A percentile compares a stretch with the other conserved stretches of the same genome.
Conservation (phyloP, 371 early-diverging fungal species). For the Mucor indicus region DNA sequence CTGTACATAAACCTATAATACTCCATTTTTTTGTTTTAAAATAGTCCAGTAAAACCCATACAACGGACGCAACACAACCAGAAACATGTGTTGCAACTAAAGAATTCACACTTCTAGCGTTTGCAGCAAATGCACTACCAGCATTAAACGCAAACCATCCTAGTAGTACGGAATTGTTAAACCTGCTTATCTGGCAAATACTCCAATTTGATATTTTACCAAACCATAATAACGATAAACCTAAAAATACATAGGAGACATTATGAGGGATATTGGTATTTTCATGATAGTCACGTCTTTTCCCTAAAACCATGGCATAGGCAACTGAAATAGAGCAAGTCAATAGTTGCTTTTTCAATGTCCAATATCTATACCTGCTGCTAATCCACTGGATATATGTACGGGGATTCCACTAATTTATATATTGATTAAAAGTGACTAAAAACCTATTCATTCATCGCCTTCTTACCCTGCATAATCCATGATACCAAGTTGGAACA, state of each 20-base stretch:
- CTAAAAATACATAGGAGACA: constrained; percentile 78
- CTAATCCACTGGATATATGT: constrained; percentile 79
- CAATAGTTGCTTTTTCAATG: too few species aligned
- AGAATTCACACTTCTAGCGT: constrained; percentile 77
- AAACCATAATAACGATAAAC: constrained; percentile 79
- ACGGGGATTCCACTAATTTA: constrained; percentile 90
- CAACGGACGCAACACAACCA: constrained; percentile 64
- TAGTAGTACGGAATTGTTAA: too few species aligned
- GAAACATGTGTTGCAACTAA: constrained; percentile 72
- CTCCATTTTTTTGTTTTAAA: constrained; percentile 63
- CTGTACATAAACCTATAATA: constrained; percentile 81
- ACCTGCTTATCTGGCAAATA: too few species aligned
- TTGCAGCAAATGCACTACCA: constrained; percentile 63
- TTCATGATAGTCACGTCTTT: constrained; percentile 63
- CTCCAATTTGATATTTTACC: too few species aligned
- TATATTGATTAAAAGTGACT: too few species aligned
- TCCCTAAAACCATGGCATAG: constrained; percentile 74
- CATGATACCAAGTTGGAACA: constrained; percentile 65
- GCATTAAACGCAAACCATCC: constrained; percentile 39
- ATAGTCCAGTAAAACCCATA: constrained; percentile 77
- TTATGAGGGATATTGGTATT: constrained; percentile 73
- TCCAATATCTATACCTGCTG: too few species aligned
- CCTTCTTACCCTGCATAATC: constrained; percentile 93
- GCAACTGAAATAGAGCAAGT: too few species aligned
- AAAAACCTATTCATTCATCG: too few species aligned